Base-by-base conservation (phyloP, 139 green algal species). In the Auxenochlorella pyrenoidosa region DNA sequence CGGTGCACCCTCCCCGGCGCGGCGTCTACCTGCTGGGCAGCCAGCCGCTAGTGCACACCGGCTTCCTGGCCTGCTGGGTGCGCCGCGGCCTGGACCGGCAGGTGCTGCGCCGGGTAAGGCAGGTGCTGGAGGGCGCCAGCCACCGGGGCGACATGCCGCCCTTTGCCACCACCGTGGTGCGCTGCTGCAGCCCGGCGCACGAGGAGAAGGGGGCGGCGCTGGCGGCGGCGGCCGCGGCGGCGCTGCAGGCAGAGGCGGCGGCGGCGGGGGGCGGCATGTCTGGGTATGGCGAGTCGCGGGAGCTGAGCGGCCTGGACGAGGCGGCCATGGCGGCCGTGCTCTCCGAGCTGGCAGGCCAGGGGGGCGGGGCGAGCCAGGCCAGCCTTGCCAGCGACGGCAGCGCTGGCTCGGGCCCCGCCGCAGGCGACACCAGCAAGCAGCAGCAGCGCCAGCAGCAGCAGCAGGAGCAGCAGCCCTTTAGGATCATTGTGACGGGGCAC, bases 41-140 rank as follows among this genome's bases (percentile, higher is more conserved):
- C 13, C 75, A 47, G 43, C 75, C 75, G 8, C 32, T 81, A 43
- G 51, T 81, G 28, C 75, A 81, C 75, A 63, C 75, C 43, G 75
- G 75, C 75, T 81, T 81, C 75, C 75, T 81, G 1, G 44, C 43
- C 15, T 81, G 43, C 43, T 81, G 75, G 75, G 12, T 63, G 10
- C 40, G 43, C 24, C 28, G 38, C 28, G 75, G 75, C 5, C 43
- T 81, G 30, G 30, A 81, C 44, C 28, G 36, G 43, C 75, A 81
- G 43, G 75, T 81, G 75, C 28, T 81, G 43, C 44, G 32, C 43
- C 75, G 75, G 75, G 75, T 81, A 30, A 43, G 43, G 75, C 75
- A 81, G 32, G 32, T 81, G 32, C 75, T 81, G 75, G 30, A 81
- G 30, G 75, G 75, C 30, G 3, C 30, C 15, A 32, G 12, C 30